Evolutionary conservation across 768 basidiomycete species (phyloP), one percentile per base, ranked within the genome.

Genomic region (Hypholoma sublateritium): DNA sequence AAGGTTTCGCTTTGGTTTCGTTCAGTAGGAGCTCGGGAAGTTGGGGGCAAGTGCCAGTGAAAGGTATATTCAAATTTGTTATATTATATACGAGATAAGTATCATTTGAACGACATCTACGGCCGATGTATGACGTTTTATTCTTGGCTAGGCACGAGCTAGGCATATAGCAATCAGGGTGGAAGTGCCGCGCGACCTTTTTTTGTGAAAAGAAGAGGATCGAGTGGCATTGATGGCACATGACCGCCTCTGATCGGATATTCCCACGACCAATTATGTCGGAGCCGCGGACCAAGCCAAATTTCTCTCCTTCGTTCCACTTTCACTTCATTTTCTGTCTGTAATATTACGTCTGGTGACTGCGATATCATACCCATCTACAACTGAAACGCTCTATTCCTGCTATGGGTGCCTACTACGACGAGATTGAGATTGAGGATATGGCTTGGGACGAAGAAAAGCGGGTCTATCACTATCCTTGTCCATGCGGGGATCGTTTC

Each of bases 351-450:
- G 12, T 53, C 41, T 28, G 19, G n/a, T 2, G 16, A 19, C 52
- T 45, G 1, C 41, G n/a, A 53, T 17, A 41, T 21, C n/a, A 53
- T 53, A 53, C 51, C 41, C 51, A 41, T n/a, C 16, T 37, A 53
- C 21, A 24, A 28, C 41, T 14, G 5, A 32, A 53, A 34, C 35
- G 3, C 44, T 12, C n/a, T 45, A 11, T n/a, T 45, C 12, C 41
- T 34, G 28, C 21, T 4, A 92, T 93, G 91, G 89, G 86, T 14
- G 87, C 88, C 19, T 93, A 91, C 72, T 95, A 98, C 78, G 95
- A 98, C 77, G 95, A 97, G 72, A 86, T 98, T 24, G 95, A 98
- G 70, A 97, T 98, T 52, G 96, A 98, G 68, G 95, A 97, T 67
- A 95, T 97, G 88, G 82, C 76, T 14, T 97, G 93, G 92, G 94